phyloP scores from a whole-genome alignment of 345 rosid species.

The Garcia nutans region DNA sequence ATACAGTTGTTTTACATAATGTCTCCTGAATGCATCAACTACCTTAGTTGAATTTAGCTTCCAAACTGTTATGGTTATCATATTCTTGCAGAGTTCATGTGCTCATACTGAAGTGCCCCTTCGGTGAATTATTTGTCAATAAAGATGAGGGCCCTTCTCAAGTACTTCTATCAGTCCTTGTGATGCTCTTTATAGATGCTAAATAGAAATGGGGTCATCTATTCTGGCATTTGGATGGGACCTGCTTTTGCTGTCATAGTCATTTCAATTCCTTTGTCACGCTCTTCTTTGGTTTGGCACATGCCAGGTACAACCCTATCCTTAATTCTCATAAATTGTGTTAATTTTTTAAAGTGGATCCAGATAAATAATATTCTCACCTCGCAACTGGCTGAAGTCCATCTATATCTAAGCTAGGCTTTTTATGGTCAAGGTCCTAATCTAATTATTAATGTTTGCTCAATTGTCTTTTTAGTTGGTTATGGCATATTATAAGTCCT shows the following conservation, averaged over 20 bases:
- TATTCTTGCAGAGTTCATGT: constrained; percentile 17
- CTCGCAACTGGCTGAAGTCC: constrained; percentile 4
- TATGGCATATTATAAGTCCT: background rate
- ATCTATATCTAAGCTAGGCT: constrained; percentile 22
- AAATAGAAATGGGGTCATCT: constrained; percentile 32
- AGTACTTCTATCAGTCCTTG: constrained; percentile 32
- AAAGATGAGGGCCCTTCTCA: constrained; percentile 26
- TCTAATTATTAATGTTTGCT: constrained; percentile 23
- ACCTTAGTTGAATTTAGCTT: background rate
- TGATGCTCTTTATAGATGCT: constrained; percentile 16
- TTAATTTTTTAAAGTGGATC: constrained; percentile 23
- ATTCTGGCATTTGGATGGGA: constrained; percentile 36
- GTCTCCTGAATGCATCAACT: background rate
- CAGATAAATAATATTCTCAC: constrained; percentile 16
- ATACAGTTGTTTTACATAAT: background rate
- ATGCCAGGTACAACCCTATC: constrained; percentile 29
- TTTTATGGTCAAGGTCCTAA: constrained; percentile 32
- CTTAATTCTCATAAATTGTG: constrained; percentile 18
- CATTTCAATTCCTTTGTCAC: constrained; percentile 46
- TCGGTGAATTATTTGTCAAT: constrained; percentile 14
- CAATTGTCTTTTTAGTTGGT: constrained; percentile 25
- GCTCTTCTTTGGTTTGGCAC: constrained; percentile 27
- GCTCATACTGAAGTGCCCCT: constrained; percentile 11
- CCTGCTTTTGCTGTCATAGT: constrained; percentile 41
- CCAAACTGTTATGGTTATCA: background rate